A percentile compares a stretch with the other conserved stretches of the same genome.
phyloP scores from a whole-genome alignment of 305 asterid species.

The Caryopteris hybrid region DNA sequence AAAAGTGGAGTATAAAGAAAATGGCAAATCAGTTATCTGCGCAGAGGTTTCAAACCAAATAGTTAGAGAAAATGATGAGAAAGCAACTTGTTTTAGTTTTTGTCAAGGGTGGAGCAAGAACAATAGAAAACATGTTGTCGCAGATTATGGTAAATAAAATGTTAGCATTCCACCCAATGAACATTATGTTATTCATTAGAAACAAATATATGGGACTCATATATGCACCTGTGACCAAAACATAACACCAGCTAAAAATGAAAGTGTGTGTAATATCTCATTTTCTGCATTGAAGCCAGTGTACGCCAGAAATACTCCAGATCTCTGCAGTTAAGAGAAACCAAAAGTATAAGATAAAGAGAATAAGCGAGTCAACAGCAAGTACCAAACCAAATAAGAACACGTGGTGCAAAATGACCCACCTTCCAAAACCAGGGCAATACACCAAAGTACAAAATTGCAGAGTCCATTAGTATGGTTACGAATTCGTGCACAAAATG shows the following conservation, averaged over 20 bases:
- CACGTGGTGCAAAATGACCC: constrained; percentile 14
- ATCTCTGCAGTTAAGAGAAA: constrained; percentile 46
- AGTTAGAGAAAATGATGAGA: background rate
- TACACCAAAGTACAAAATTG: constrained; percentile 70
- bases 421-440: constrained; percentile 99
- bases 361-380: constrained; percentile 9
- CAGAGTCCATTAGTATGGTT: constrained; percentile 75
- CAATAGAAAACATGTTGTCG: constrained; percentile 1
- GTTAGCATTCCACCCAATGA: background rate
- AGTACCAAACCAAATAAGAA: constrained; percentile 7
- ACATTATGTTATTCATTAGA: background rate
- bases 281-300: constrained; percentile 74
- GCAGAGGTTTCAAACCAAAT: constrained; percentile 8
- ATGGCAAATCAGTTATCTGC: constrained; percentile 98
- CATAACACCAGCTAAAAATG: constrained; percentile 94
- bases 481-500: constrained; percentile 86
- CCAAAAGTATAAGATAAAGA: background rate
- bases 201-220: constrained; percentile 6
- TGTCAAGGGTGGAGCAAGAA: constrained; percentile 7
- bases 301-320: constrained; percentile 66
- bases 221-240: constrained; percentile 89
- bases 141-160: background rate
- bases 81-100: background rate
- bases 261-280: constrained; percentile 86
- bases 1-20: constrained; percentile 90